phyloP scores from a whole-genome alignment of 2,329 filamentous ascomycete species.

The Ophiocordyceps camponoti-saundersi region DNA sequence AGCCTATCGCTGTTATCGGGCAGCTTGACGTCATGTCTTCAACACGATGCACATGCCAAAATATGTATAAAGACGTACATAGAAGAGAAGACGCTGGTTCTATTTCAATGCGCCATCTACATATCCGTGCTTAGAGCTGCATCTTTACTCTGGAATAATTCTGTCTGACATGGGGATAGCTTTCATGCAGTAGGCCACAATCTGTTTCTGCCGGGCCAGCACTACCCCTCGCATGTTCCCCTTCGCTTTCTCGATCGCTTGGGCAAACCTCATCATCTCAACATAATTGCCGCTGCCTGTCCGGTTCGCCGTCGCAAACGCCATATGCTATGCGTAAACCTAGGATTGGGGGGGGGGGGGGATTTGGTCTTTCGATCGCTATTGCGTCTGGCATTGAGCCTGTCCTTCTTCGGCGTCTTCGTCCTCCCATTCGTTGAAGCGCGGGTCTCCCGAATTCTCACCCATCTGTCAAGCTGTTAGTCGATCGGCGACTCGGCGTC shows the following conservation, averaged over 20 bases:
- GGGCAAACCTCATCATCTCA: background rate
- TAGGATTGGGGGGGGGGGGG: background rate
- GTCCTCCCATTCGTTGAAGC: slow-evolving; percentile 52
- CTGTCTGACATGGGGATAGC: too few species aligned
- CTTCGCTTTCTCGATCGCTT: background rate
- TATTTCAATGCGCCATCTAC: background rate
- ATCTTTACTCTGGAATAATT: background rate
- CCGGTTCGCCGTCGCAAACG: background rate
- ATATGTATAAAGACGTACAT: background rate
- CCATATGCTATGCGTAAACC: background rate
- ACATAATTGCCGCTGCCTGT: background rate
- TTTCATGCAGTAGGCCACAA: too few species aligned
- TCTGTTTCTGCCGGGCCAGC: too few species aligned
- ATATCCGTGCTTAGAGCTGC: background rate
- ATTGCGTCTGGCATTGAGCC: slow-evolving; percentile 61
- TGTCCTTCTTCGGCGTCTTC: slow-evolving; percentile 46
- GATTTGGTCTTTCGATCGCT: slow-evolving; percentile 13
- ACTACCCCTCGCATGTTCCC: too few species aligned
- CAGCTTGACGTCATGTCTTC: background rate
- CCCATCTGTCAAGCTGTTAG: slow-evolving; percentile 40
- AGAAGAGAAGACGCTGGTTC: background rate
- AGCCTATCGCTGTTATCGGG: background rate
- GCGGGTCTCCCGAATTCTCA: slow-evolving; percentile 49
- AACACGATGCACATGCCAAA: background rate
- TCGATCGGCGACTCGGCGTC: background rate